Evolutionary conservation across 768 basidiomycete genomes (phyloP), one percentile per base, ranked within the genome.

Genomic region (Mycena amicta): DNA sequence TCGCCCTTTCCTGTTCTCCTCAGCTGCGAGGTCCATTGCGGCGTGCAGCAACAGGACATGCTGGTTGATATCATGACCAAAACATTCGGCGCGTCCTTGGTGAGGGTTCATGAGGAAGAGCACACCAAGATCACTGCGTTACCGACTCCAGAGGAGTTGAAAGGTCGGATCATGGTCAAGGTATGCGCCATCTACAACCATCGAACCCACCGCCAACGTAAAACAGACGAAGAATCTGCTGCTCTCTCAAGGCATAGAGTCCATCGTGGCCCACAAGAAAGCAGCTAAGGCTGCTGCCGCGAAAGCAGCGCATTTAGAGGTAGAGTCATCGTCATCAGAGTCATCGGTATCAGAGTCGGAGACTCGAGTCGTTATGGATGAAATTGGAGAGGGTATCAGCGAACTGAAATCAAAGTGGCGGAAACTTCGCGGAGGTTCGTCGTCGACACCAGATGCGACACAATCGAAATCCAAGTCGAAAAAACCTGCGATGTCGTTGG

Each of bases 1-100:
- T 96, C 94, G 1, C 92, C 93, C 0, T 98, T 94, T 70, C 97
- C 97, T 0, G 82, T 99, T 71, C 90, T 98, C 73, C 89, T 99
- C 51, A 96, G 94, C 5, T 93, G 95, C 22, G 97, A 99, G 75
- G 83, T 97, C 3, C 96, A 98, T 67, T 97, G 94, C 71, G 80
- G 83, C 1, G 74, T 78, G 3, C 81, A 82, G 22, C 80, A 84
- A 59, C 79, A 86, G 55, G 80, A 82, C 53, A 73, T 74, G 66
- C 77, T 83, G 29, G 80, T 76, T 20, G 72, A 74, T 23, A 80
- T 82, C 52, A 79, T 81, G 77, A 66, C 68, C 2, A 71, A 76
- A 52, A 75, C 79, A 2, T 84, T 84, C 62, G 79, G 79, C 1
- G 76, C 79, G 25, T 67, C 67, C 6, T 62, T 80, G 16, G 65